Conservation (phyloP, 2,329 filamentous ascomycete species). For the Lachnellula willkommii region DNA sequence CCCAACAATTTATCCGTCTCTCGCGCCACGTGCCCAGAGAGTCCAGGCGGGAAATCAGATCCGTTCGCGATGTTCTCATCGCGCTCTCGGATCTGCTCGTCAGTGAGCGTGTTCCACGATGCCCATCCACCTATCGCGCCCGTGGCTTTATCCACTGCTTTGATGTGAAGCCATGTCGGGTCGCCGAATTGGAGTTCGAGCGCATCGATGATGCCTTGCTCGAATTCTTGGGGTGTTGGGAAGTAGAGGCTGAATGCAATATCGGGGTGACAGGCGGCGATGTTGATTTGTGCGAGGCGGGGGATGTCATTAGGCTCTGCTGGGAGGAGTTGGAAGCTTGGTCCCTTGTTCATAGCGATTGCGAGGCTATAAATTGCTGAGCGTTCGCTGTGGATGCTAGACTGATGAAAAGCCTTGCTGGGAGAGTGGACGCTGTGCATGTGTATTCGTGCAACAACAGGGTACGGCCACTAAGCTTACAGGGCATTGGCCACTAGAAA, state of each 20-base stretch:
- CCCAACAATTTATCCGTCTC: neutral
- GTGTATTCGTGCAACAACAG: no score
- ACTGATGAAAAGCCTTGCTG: no score
- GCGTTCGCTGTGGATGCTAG: no score
- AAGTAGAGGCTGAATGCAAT: neutral
- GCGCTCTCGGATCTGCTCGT: neutral
- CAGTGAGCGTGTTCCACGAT: neutral
- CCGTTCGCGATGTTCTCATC: neutral
- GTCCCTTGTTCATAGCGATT: no score
- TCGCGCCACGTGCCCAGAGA: neutral
- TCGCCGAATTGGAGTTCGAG: neutral
- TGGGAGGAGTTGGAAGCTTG: neutral
- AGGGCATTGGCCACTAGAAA: no score
- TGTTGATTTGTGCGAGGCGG: neutral
- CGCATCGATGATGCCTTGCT: neutral
- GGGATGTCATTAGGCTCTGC: neutral
- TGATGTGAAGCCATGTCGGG: neutral
- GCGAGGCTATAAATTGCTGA: no score
- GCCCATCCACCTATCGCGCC: neutral
- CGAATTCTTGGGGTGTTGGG: neutral
- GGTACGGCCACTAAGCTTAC: no score
- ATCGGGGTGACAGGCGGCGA: neutral
- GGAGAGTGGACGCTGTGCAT: no score
- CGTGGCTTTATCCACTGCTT: neutral
- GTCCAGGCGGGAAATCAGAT: neutral